Evolutionary conservation across 1,284 basidiomycete species (phyloP).

Genomic region (Lentinula novae-zelandiae): DNA sequence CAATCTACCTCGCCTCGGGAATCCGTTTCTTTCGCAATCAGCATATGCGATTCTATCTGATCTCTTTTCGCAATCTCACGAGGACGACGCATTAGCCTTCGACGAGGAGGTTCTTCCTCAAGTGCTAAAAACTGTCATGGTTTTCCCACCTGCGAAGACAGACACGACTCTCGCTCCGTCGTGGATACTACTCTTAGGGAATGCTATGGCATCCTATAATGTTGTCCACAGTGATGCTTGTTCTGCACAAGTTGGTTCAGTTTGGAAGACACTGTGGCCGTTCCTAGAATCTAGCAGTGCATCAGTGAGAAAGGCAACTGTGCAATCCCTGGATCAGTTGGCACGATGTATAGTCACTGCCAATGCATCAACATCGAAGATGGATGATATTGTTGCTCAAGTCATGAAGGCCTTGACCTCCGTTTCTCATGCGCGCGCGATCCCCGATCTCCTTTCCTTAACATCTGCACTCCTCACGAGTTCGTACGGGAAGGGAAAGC

Average conservation of each 20-base stretch:
- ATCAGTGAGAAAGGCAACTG: constrained; percentile 58
- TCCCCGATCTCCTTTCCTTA: constrained; percentile 70
- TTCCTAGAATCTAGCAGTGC: constrained; percentile 64
- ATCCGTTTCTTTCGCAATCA: constrained; percentile 81
- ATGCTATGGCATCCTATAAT: constrained; percentile 61
- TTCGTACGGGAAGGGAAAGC: constrained; percentile 35
- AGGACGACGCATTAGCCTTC: constrained; percentile 41
- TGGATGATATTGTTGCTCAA: constrained; percentile 63
- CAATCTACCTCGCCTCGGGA: constrained; percentile 76
- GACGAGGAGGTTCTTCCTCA: constrained; percentile 56
- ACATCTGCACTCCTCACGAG: constrained; percentile 51
- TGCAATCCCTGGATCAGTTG: constrained; percentile 59
- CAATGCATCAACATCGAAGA: constrained; percentile 45
- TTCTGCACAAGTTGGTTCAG: constrained; percentile 52
- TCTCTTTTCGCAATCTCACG: constrained; percentile 57
- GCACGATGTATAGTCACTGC: constrained; percentile 63
- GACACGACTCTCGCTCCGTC: constrained; percentile 60
- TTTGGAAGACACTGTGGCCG: constrained; percentile 77
- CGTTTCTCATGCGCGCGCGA: constrained; percentile 62
- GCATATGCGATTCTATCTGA: constrained; percentile 79
- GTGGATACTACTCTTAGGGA: constrained; percentile 74
- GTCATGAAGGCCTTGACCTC: constrained; percentile 66
- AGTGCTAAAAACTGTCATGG: constrained; percentile 70
- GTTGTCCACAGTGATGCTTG: constrained; percentile 45
- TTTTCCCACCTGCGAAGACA: constrained; percentile 68